A percentile compares a stretch with the other conserved stretches of the same genome.
Conservation (phyloP, 2,329 filamentous ascomycete species). For the Apiospora hydei region DNA sequence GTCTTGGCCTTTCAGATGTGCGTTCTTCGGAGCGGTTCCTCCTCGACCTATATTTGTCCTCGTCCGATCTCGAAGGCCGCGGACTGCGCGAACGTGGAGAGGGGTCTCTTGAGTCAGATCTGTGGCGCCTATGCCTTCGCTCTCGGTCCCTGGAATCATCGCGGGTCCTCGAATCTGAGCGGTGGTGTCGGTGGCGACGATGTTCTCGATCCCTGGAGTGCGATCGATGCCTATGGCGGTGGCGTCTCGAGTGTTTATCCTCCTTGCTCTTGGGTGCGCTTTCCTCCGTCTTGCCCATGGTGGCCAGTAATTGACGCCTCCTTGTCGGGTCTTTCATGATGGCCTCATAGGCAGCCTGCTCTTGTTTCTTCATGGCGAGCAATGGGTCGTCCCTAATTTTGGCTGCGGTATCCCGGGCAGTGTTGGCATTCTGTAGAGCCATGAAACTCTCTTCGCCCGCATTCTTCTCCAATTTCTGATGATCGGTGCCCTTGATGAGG, state of each 20-base stretch:
- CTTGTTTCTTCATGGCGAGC: constrained; percentile 90
- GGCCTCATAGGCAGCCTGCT: constrained; percentile 80
- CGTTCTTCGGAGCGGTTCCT: constrained; percentile 29
- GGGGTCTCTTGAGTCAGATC: constrained; percentile 53
- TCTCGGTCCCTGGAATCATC: constrained; percentile 49
- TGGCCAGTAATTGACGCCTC: constrained; percentile 70
- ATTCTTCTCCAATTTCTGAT: constrained; percentile 81
- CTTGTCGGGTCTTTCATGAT: constrained; percentile 81
- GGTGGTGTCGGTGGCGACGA: constrained; percentile 47
- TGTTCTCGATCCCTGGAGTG: constrained; percentile 49
- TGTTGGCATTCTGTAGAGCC: constrained; percentile 74
- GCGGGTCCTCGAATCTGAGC: constrained; percentile 46
- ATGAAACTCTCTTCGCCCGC: constrained; percentile 66
- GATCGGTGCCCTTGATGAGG: constrained; percentile 78
- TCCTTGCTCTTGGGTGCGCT: constrained; percentile 49
- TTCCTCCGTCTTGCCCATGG: constrained; percentile 64
- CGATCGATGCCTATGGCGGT: constrained; percentile 48
- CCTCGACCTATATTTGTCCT: constrained; percentile 43
- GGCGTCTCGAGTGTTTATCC: constrained; percentile 52
- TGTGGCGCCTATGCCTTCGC: constrained; percentile 49
- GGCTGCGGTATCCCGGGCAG: constrained; percentile 77
- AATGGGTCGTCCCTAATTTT: constrained; percentile 94
- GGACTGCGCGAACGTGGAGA: constrained; percentile 49
- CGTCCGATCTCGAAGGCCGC: constrained; percentile 41
- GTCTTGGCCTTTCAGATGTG: constrained; percentile 30